Conservation (phyloP, 2,329 filamentous ascomycete genomes). For the Colletotrichum orchidophilum region DNA sequence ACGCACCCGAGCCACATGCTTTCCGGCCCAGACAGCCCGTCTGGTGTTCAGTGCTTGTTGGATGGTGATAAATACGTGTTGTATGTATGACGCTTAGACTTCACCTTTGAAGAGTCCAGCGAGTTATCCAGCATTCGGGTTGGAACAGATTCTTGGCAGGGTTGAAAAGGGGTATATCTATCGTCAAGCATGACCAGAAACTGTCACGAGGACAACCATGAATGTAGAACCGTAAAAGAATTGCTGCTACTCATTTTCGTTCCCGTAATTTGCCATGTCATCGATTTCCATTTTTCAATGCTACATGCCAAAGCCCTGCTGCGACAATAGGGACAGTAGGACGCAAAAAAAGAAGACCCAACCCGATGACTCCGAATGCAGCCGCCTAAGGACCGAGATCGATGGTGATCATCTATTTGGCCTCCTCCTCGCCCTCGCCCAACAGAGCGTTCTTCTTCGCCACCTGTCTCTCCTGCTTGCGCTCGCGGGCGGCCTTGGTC, state of each 20-base stretch:
- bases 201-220: background rate
- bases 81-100: background rate
- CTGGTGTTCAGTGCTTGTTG: background rate
- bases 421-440: slow-evolving; percentile 73
- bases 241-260: slow-evolving; percentile 36
- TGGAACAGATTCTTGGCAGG: background rate
- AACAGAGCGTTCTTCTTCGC: slow-evolving; percentile 90
- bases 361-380: slow-evolving; percentile 70
- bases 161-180: background rate
- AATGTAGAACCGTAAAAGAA: slow-evolving; percentile 28
- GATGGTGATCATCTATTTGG: slow-evolving; percentile 55
- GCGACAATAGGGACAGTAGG: slow-evolving; percentile 58
- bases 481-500: slow-evolving; percentile 99
- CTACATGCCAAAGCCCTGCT: slow-evolving; percentile 66
- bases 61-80: background rate
- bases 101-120: background rate
- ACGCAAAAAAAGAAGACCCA: slow-evolving; percentile 59
- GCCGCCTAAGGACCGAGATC: slow-evolving; percentile 60
- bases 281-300: slow-evolving; percentile 63
- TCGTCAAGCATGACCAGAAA: background rate
- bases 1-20: background rate
- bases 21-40: background rate
- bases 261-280: slow-evolving; percentile 34
- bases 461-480: slow-evolving; percentile 90
- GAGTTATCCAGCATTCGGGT: background rate